phyloP scores from a whole-genome alignment of 2,329 filamentous ascomycete species.

The Cytospora piceae region DNA sequence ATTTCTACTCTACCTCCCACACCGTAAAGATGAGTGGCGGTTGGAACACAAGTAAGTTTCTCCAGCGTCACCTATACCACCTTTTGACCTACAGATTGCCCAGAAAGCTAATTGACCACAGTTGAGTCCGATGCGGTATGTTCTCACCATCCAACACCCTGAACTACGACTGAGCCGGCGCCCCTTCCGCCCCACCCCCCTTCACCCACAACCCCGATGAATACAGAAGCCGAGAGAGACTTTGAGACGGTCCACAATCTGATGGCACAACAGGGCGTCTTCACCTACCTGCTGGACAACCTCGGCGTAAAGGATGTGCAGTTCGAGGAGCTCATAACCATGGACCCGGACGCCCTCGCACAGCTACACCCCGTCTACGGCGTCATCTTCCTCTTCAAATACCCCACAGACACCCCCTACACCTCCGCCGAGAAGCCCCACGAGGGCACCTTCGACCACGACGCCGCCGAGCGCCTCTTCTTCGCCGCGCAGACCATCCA shows the following conservation, averaged over 20 bases:
- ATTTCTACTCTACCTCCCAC: neutral
- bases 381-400: conserved; percentile 99
- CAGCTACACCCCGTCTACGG: conserved; percentile 82
- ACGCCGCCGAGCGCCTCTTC: conserved; percentile 77
- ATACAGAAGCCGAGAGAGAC: too few relatives aligned
- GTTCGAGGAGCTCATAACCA: conserved; percentile 92
- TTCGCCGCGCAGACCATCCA: conserved; percentile 98
- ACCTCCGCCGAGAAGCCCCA: conserved; percentile 65
- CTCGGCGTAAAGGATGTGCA: conserved; percentile 93
- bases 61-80: neutral
- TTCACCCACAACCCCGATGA: too few relatives aligned
- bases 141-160: conserved; percentile 31
- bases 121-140: conserved; percentile 93
- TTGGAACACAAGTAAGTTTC: conserved; percentile 83
- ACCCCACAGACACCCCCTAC: conserved; percentile 71
- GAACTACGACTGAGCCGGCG: conserved; percentile 35
- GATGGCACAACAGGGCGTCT: conserved; percentile 70
- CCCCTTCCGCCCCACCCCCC: conserved; percentile 25
- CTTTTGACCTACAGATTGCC: neutral
- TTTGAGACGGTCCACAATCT: conserved; percentile 27
- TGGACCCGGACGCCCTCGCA: conserved; percentile 76
- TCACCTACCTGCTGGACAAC: conserved; percentile 90
- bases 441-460: conserved; percentile 81
- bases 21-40: conserved; percentile 69
- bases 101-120: conserved; percentile 37